Evolutionary conservation across 1,284 basidiomycete genomes (phyloP).

Genomic region (Gomphus sp.): DNA sequence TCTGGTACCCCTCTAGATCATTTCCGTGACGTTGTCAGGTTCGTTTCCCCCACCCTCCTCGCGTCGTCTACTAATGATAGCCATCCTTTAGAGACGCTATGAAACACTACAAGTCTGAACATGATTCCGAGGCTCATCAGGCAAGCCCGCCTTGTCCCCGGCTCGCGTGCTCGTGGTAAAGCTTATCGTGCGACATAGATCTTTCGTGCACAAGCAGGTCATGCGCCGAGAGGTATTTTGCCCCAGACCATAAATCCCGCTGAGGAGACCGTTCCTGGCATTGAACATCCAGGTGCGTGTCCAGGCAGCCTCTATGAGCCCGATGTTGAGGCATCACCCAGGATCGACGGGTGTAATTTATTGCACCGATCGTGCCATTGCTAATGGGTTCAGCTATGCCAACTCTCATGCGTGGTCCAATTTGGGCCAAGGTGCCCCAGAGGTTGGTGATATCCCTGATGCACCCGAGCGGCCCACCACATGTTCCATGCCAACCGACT

Average conservation of each 20-base stretch:
- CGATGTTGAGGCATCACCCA: slow-evolving; percentile 23
- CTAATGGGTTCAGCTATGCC: slow-evolving; percentile 80
- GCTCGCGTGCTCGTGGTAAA: slow-evolving; percentile 18
- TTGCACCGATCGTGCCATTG: slow-evolving; percentile 81
- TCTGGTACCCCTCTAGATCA: slow-evolving; percentile 15
- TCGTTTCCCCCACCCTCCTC: background rate
- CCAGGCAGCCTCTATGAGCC: slow-evolving; percentile 15
- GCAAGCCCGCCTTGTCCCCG: slow-evolving; percentile 26
- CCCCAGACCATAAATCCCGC: slow-evolving; percentile 66
- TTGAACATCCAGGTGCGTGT: slow-evolving; percentile 53
- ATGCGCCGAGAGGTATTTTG: slow-evolving; percentile 47
- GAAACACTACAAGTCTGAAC: slow-evolving; percentile 49
- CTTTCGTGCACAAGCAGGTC: slow-evolving; percentile 60
- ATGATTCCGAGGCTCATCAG: slow-evolving; percentile 79
- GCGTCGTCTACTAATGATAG: background rate
- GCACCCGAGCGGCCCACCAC: slow-evolving; percentile 57
- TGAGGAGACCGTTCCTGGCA: slow-evolving; percentile 78
- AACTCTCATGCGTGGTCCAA: slow-evolving; percentile 71
- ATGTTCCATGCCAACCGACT: slow-evolving; percentile 59
- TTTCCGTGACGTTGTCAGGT: slow-evolving; percentile 15
- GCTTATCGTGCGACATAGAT: slow-evolving; percentile 33
- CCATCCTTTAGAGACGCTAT: slow-evolving; percentile 26
- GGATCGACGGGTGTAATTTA: slow-evolving; percentile 54
- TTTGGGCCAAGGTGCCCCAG: slow-evolving; percentile 81
- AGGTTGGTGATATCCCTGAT: slow-evolving; percentile 76